phyloP scores from a whole-genome alignment of 768 basidiomycete species.

The Melanogaster broomeanus region DNA sequence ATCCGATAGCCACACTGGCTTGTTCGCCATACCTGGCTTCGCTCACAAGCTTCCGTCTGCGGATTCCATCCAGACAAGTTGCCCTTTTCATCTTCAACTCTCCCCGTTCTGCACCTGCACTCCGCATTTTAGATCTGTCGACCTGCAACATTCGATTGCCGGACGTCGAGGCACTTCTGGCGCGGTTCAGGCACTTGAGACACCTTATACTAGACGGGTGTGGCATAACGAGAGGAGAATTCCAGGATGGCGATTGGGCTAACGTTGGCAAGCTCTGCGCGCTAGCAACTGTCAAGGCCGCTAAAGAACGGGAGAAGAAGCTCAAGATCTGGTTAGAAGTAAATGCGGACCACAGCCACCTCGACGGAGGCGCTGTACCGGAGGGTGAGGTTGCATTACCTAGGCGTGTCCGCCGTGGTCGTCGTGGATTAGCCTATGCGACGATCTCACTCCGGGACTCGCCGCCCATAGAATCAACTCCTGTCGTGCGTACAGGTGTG shows the following conservation, averaged over 20 bases:
- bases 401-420: constrained; percentile 42
- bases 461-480: constrained; percentile 16
- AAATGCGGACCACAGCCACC: constrained; percentile 10
- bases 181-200: constrained; percentile 49
- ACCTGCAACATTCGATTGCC: constrained; percentile 58
- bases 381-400: constrained; percentile 3
- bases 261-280: constrained; percentile 64
- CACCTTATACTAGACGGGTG: constrained; percentile 77
- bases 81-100: constrained; percentile 40
- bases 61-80: constrained; percentile 69
- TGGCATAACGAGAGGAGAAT: constrained; percentile 50
- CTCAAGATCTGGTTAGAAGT: constrained; percentile 53
- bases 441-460: constrained; percentile 58
- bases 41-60: constrained; percentile 61
- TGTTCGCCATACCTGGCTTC: constrained; percentile 42
- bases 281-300: constrained; percentile 57
- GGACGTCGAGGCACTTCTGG: constrained; percentile 57
- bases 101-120: constrained; percentile 37
- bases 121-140: constrained; percentile 75
- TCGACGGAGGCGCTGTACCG: neutral
- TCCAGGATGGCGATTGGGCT: constrained; percentile 55
- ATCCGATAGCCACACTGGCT: constrained; percentile 51
- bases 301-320: constrained; percentile 67
- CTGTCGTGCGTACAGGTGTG: constrained; percentile 8
- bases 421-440: constrained; percentile 65